Base-by-base conservation (phyloP, 345 rosid species). In the sweet orange (Citrus sinensis) region DNA sequence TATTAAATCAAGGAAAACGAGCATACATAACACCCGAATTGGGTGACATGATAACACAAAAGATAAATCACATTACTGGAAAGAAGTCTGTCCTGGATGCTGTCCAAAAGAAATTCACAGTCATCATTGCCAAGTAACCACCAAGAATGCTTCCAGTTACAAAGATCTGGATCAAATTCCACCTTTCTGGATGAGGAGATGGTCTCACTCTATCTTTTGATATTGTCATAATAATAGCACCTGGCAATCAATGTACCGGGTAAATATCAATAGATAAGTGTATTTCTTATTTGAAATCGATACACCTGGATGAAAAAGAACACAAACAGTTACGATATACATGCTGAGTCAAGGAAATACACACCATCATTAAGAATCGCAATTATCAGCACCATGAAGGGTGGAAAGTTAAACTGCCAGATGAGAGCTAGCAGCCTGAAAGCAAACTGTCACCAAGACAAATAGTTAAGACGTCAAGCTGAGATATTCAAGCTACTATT, bases 381-480 rank as follows among this genome's bases (percentile, higher is more conserved):
- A 49, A 88, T 89, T 7, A 89, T 89, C 78, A 89, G 82, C 80
- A 87, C 91, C 91, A 89, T 89, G 86, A 89, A 88, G 63, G 92
- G 94, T 27, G 90, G 90, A 82, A 89, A 90, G 58, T 90, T 91
- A 42, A 90, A 90, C 67, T 89, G 13, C 94, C 94, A 90, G 49
- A 89, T 86, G 55, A 89, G 89, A 51, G 94, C 91, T 64, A 90
- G 83, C 27, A 90, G 72, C 91, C 88, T 88, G 85, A 89, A 91
- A 42, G 89, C 90, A 16, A 88, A 88, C 92, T 90, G 85, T 71
- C 67, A 73, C 49, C 62, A 65, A 82, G 49, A 73, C 16, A n/a
- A 49, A 74, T 6, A 20, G 11, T 42, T 64, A 76, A 54, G 59
- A 34, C 22, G 6, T 29, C 14, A 25, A 19, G 25, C 34, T 61